Conservation (phyloP, 331 rosid genomes). For the Pyracantha coccinea region DNA sequence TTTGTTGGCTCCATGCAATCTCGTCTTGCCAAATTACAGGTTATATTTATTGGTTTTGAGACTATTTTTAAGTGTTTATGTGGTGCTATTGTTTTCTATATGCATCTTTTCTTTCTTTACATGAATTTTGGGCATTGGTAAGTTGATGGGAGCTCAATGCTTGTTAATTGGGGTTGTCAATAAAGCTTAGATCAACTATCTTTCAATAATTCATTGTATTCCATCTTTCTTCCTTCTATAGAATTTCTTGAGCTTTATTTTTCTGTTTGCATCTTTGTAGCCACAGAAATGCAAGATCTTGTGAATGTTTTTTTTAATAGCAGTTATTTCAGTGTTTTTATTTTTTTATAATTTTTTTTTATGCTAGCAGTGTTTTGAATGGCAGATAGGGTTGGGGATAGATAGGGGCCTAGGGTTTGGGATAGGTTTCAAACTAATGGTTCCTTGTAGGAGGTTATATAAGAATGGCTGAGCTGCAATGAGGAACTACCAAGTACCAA, state of each 20-base stretch:
- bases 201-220: not conserved
- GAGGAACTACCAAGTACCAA: not conserved
- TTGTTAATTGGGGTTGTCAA: not conserved
- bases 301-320: not conserved
- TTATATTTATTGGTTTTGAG: constrained; percentile 23
- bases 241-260: constrained; percentile 4
- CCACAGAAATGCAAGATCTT: not conserved
- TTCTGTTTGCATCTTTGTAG: not conserved
- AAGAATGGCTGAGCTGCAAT: not conserved
- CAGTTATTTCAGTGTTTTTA: not conserved
- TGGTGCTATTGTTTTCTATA: not conserved
- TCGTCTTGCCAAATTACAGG: constrained; percentile 91
- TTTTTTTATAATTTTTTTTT: too few species aligned
- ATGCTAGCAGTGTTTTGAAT: not conserved
- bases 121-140: not conserved
- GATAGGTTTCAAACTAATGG: not conserved
- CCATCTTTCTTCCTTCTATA: not conserved
- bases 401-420: not conserved
- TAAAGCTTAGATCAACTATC: not conserved
- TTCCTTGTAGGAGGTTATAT: not conserved
- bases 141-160: not conserved
- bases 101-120: constrained; percentile 3
- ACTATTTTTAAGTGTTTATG: not conserved
- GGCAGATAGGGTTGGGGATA: not conserved
- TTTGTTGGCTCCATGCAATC: constrained; percentile 84